phyloP scores from a whole-genome alignment of 805 yeast genomes.

The Wickerhamomyces subpelliculosus region DNA sequence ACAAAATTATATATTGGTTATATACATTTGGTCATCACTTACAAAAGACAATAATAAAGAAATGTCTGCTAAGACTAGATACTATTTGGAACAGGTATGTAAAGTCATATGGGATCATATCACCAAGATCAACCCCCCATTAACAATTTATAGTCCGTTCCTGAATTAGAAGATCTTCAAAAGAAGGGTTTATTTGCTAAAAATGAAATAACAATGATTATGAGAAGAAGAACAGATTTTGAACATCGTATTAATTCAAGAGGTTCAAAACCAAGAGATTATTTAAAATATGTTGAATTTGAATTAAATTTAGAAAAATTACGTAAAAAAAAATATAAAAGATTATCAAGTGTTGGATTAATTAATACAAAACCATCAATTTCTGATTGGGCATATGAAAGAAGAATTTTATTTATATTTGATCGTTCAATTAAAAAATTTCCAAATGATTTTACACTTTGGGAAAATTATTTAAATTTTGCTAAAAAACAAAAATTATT shows the following conservation, averaged over 20 bases:
- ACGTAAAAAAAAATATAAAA: conserved; percentile 59
- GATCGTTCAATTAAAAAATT: conserved; percentile 77
- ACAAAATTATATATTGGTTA: too few relatives aligned
- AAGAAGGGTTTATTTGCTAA: conserved; percentile 76
- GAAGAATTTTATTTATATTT: conserved; percentile 74
- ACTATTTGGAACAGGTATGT: conserved; percentile 42
- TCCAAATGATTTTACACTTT: conserved; percentile 69
- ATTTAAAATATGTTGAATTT: conserved; percentile 68
- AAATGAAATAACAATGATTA: conserved; percentile 73
- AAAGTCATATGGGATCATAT: neutral
- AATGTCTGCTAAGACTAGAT: conserved; percentile 37
- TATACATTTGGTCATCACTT: too few relatives aligned
- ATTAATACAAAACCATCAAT: conserved; percentile 56
- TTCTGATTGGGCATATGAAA: conserved; percentile 81
- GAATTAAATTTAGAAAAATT: conserved; percentile 75
- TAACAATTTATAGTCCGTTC: conserved; percentile 50
- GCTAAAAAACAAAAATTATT: conserved; percentile 63
- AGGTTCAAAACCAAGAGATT: conserved; percentile 74
- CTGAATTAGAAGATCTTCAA: conserved; percentile 85
- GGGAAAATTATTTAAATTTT: conserved; percentile 71
- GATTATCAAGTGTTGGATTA: conserved; percentile 50
- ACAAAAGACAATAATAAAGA: neutral
- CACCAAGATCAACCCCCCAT: neutral
- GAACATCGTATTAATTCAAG: conserved; percentile 86
- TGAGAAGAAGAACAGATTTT: conserved; percentile 92